Evolutionary conservation across 768 basidiomycete genomes (phyloP).

Genomic region (Brasilioporus rufonigricans): DNA sequence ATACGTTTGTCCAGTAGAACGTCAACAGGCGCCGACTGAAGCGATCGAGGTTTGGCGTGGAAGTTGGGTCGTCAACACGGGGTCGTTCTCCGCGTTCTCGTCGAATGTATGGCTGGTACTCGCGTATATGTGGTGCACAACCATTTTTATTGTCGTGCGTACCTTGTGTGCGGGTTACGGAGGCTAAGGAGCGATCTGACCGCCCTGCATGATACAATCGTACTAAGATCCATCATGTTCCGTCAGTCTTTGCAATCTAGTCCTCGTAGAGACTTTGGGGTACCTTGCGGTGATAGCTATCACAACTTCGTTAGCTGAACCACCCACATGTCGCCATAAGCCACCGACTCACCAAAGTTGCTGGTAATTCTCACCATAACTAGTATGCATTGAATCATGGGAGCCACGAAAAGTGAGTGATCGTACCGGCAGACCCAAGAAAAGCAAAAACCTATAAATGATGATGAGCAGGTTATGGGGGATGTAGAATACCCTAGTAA

Average conservation of each 20-base stretch:
- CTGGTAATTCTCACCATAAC: slow-evolving; percentile 8
- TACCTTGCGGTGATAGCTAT: slow-evolving; percentile 16
- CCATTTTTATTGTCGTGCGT: not conserved
- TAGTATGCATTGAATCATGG: not conserved
- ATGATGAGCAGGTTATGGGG: not conserved
- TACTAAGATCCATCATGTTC: slow-evolving; percentile 1
- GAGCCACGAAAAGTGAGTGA: not conserved
- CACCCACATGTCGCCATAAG: not conserved
- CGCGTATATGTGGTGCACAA: not conserved
- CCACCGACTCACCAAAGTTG: slow-evolving; percentile 5
- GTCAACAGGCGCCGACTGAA: not conserved
- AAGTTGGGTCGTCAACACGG: slow-evolving; percentile 7
- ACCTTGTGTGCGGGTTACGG: not conserved
- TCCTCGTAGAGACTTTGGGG: not conserved
- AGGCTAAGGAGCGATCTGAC: slow-evolving; percentile 15
- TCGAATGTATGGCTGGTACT: not conserved
- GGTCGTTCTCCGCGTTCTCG: not conserved
- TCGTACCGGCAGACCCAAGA: slow-evolving; percentile 8
- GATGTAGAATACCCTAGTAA: no score
- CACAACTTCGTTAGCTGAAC: not conserved
- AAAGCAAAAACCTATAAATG: slow-evolving; percentile 8
- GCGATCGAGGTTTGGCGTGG: not conserved
- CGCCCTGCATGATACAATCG: slow-evolving; percentile 12
- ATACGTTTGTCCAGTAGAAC: not conserved
- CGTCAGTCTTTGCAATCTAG: not conserved